Conservation (phyloP, 148 eudicot genomes). For the Fagopyrum esculentum region DNA sequence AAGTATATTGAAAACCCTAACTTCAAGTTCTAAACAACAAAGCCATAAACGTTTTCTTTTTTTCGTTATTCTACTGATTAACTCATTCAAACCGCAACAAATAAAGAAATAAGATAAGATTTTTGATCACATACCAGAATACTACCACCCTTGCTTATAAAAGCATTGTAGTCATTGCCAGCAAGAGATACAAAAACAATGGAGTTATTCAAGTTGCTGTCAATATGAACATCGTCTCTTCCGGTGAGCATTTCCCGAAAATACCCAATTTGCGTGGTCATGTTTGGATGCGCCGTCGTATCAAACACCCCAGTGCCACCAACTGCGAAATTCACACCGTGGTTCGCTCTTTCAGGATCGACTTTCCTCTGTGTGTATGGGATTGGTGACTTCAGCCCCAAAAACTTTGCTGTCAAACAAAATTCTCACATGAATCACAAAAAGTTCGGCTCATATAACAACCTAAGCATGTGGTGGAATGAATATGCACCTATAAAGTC, state of each 20-base stretch:
- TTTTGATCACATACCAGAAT: slow-evolving; percentile 27
- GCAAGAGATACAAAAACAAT: slow-evolving; percentile 47
- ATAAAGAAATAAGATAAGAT: no score
- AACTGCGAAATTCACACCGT: slow-evolving; percentile 71
- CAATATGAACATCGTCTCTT: slow-evolving; percentile 20
- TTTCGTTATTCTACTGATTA: no score
- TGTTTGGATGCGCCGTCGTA: slow-evolving; percentile 41
- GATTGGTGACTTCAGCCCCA: slow-evolving; percentile 49
- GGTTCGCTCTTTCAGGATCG: slow-evolving; percentile 10
- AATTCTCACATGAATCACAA: not conserved
- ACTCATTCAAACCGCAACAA: no score
- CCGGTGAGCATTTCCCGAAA: slow-evolving; percentile 33
- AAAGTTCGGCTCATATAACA: no score
- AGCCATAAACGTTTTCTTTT: no score
- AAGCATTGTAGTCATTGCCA: slow-evolving; percentile 67
- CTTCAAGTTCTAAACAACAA: no score
- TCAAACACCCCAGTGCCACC: slow-evolving; percentile 84
- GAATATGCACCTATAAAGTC: slow-evolving; percentile 53
- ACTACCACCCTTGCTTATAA: slow-evolving; percentile 37
- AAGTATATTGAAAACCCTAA: no score
- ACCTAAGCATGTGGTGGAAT: no score
- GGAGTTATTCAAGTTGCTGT: slow-evolving; percentile 38
- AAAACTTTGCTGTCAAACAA: slow-evolving; percentile 33
- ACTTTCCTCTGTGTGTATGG: slow-evolving; percentile 36
- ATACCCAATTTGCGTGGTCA: slow-evolving; percentile 71